Percentiles rank a stretch among this genome's conserved stretches.
Conservation (phyloP, 1,284 basidiomycete species). For the Xanthoconium separans region DNA sequence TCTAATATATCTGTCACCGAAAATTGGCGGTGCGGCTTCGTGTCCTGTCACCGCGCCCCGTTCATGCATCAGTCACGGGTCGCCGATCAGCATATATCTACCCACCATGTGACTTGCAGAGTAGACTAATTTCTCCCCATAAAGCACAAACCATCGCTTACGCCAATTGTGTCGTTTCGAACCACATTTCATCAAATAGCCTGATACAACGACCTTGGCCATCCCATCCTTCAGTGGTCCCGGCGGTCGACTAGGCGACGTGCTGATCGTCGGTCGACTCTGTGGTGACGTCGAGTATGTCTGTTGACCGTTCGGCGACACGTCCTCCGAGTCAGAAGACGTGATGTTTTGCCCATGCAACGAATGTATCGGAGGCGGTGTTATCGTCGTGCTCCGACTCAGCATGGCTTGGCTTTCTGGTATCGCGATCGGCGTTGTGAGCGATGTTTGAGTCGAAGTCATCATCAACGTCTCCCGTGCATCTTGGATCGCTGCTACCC, state of each 20-base stretch:
- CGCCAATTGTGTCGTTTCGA: slow-evolving; percentile 92
- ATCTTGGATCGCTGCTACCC: slow-evolving; percentile 84
- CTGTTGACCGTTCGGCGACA: slow-evolving; percentile 42
- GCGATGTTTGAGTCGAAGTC: slow-evolving; percentile 57
- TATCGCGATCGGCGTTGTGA: slow-evolving; percentile 47
- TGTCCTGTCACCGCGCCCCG: slow-evolving; percentile 57
- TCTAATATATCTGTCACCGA: slow-evolving; percentile 86
- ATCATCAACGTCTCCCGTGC: slow-evolving; percentile 66
- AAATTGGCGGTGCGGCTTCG: slow-evolving; percentile 84
- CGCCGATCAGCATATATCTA: slow-evolving; percentile 14
- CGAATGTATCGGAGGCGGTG: slow-evolving; percentile 43
- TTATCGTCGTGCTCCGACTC: slow-evolving; percentile 35
- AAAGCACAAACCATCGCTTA: slow-evolving; percentile 91
- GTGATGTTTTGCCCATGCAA: slow-evolving; percentile 46
- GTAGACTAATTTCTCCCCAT: slow-evolving; percentile 79
- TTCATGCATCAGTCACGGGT: slow-evolving; percentile 12
- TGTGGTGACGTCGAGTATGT: slow-evolving; percentile 43
- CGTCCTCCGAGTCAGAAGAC: slow-evolving; percentile 77
- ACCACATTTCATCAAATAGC: slow-evolving; percentile 97
- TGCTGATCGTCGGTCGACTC: slow-evolving; percentile 34
- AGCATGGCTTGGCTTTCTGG: slow-evolving; percentile 39
- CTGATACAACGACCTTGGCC: slow-evolving; percentile 76
- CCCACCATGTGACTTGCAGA: slow-evolving; percentile 86
- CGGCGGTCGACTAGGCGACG: slow-evolving; percentile 41
- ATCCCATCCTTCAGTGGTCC: slow-evolving; percentile 45